Base-by-base conservation (phyloP, 495 filamentous ascomycete species). In the Thermochaetoides thermophila region DNA sequence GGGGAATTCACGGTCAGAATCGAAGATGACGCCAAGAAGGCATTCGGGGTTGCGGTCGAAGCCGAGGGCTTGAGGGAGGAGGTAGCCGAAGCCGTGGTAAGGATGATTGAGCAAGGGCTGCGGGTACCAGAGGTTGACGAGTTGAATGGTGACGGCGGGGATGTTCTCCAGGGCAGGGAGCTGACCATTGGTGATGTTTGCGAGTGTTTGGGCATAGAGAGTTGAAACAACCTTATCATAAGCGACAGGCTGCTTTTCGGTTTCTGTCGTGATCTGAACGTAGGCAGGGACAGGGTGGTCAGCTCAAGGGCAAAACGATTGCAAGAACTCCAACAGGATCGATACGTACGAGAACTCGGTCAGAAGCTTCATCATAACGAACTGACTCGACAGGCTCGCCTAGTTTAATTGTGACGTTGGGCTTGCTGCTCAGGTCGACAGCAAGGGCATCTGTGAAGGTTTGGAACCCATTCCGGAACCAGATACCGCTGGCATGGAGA, bases 21-120 rank as follows among this genome's bases (percentile, higher is more conserved):
- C 86, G 52, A 96, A 95, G 36, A 95, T 75, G 23, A 95, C 85
- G 27, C 89, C 89, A 17, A 99, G 73, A 2, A 77, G 78, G 27
- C 69, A 60, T 49, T 95, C 84, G 2, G 84, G 80, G 50, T 96
- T 97, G 40, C 81, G 61, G 5, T 71, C 66, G 34, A 55, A 60
- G 0, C 78, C 69, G 2, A 91, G 61, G 16, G 75, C 71, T 1
- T 81, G 81, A 5, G 63, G 61, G 24, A 97, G 76, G 16, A 97
- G 71, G 51, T 96, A 96, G 24, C 89, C 89, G 49, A 96, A 92
- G 25, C 91, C 89, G 21, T 59, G 55, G 30, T 50, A 30, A 10
- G 70, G 62, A 3, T 62, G 66, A 15, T 84, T 61, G 20, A 92
- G 56, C 14, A 72, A 44, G 2, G 76, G 70, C 15, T 70, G 64